These are phyloP conservation scores for Nymphaea colorata DNA, from an alignment of 164 flowering plant genomes.

Conservation along the genomic window DNA sequence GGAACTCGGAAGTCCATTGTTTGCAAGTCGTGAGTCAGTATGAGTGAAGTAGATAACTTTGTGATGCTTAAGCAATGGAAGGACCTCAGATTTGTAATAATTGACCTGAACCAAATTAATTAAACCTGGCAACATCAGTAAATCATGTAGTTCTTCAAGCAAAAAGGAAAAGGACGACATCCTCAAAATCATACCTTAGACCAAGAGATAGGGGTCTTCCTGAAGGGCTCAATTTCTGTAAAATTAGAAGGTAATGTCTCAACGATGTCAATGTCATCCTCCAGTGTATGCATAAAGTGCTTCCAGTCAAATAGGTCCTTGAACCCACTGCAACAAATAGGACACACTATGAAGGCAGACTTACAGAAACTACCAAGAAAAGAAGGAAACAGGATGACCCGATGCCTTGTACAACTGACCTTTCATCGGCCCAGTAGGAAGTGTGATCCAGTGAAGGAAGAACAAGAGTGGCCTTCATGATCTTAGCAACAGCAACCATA, in stretches of 20 bases:
- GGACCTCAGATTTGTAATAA: slow-evolving; percentile 74
- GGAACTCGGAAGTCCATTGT: slow-evolving; percentile 62
- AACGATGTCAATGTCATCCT: slow-evolving; percentile 74
- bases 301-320: slow-evolving; percentile 94
- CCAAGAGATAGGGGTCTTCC: slow-evolving; percentile 94
- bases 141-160: not conserved
- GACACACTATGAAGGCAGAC: not conserved
- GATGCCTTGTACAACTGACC: slow-evolving; percentile 23
- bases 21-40: slow-evolving; percentile 90
- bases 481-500: slow-evolving; percentile 95
- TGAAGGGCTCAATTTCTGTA: slow-evolving; percentile 59
- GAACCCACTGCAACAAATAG: slow-evolving; percentile 65
- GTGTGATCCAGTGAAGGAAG: slow-evolving; percentile 98
- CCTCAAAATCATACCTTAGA: slow-evolving; percentile 52
- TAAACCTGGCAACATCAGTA: not conserved
- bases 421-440: slow-evolving; percentile 96
- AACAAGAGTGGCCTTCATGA: slow-evolving; percentile 97
- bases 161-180: not conserved
- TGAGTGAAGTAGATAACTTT: slow-evolving; percentile 90
- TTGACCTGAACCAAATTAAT: slow-evolving; percentile 41
- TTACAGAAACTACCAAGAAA: not conserved
- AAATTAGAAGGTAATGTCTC: slow-evolving; percentile 60
- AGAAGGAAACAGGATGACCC: not conserved
- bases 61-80: slow-evolving; percentile 81
- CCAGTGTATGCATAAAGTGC: slow-evolving; percentile 78